These are phyloP conservation scores for Leishmania turanica DNA, from an alignment of 208 protist genomes.

Conservation along the genomic window DNA sequence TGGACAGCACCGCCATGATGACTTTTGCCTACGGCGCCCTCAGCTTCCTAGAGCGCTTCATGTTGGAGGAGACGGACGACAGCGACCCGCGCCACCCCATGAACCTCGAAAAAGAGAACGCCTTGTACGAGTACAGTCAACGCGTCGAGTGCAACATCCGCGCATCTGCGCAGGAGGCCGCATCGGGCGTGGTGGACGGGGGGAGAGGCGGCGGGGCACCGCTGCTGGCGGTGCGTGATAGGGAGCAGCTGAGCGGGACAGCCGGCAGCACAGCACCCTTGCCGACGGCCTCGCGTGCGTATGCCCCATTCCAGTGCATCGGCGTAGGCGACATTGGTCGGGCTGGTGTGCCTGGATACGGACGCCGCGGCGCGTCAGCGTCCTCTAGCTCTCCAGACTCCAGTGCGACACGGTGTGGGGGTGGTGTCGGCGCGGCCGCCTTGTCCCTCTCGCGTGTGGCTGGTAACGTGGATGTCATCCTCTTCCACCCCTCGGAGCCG, in stretches of 20 bases:
- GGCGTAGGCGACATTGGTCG: conserved; percentile 25
- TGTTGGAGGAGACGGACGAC: conserved; percentile 80
- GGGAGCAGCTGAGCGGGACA: conserved; percentile 4
- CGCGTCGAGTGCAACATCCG: conserved; percentile 43
- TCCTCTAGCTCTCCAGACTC: background rate
- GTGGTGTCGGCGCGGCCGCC: conserved; percentile 3
- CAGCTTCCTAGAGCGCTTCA: conserved; percentile 66
- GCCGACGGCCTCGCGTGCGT: background rate
- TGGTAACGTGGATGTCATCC: conserved; percentile 24
- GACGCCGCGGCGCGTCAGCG: conserved; percentile 8
- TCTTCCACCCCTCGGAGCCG: conserved; percentile 67
- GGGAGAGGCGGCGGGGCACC: background rate
- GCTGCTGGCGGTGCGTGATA: background rate
- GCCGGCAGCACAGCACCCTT: conserved; percentile 1
- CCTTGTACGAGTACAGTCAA: conserved; percentile 47
- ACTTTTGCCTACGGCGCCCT: conserved; percentile 72
- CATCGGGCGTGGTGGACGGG: background rate
- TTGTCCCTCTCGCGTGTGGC: conserved; percentile 7
- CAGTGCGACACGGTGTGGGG: background rate
- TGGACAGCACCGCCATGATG: conserved; percentile 61
- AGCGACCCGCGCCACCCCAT: conserved; percentile 70
- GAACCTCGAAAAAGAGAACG: conserved; percentile 59
- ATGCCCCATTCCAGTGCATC: conserved; percentile 22
- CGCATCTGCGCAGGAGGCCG: conserved; percentile 16
- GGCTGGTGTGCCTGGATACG: conserved; percentile 17